phyloP scores from a whole-genome alignment of 2,329 filamentous ascomycete species.

The Colletotrichum sp. region DNA sequence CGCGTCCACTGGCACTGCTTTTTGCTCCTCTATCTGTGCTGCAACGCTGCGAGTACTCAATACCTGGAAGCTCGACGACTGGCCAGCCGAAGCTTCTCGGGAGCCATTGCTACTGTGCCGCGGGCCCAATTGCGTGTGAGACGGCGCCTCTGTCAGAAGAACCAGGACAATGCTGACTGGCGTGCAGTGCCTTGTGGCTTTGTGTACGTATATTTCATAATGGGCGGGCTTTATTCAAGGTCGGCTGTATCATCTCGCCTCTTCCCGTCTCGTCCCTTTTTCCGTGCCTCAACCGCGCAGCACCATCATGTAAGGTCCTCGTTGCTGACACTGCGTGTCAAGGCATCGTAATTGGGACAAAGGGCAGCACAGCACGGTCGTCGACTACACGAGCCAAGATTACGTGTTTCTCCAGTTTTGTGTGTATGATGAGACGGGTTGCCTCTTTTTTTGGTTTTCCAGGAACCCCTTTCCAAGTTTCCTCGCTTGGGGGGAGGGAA shows the following conservation, averaged over 20 bases:
- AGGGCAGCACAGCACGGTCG: neutral
- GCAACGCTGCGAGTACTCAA: neutral
- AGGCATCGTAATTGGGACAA: neutral
- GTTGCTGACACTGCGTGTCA: neutral
- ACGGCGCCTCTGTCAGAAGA: neutral
- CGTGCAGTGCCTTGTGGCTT: neutral
- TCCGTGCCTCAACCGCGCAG: neutral
- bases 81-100: constrained; percentile 4
- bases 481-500: neutral
- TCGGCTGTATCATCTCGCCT: neutral
- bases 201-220: neutral
- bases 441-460: neutral
- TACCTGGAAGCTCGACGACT: neutral
- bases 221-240: neutral
- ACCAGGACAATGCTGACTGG: neutral
- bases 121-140: neutral
- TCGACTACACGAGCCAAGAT: neutral
- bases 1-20: constrained; percentile 1
- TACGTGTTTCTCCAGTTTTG: neutral
- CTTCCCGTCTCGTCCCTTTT: neutral
- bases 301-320: neutral
- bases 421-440: neutral
- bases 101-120: neutral
- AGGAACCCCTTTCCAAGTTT: constrained; percentile 4
- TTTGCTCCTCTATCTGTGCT: neutral